A percentile compares a stretch with the other conserved stretches of the same genome.
Evolutionary conservation across 108 stramenopile species (phyloP).

Genomic region (Cyclotella sp.): DNA sequence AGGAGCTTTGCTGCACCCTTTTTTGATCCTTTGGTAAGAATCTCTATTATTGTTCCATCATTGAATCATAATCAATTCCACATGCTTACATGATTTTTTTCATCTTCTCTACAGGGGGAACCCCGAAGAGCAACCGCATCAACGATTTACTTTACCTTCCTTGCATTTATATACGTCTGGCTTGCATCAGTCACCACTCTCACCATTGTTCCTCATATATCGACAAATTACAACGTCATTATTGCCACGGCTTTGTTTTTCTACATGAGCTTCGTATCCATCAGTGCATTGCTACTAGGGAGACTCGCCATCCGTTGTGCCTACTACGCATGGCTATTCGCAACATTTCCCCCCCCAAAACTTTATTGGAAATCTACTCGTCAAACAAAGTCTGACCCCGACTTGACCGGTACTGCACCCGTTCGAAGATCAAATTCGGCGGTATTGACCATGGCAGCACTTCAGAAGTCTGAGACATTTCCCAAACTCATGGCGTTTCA

Average conservation of each 20-base stretch:
- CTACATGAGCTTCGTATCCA: slow-evolving; percentile 51
- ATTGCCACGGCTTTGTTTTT: slow-evolving; percentile 61
- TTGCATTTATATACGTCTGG: slow-evolving; percentile 55
- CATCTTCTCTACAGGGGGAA: slow-evolving; percentile 42
- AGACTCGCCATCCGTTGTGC: slow-evolving; percentile 45
- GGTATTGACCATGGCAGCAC: slow-evolving; percentile 1
- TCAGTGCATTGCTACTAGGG: slow-evolving; percentile 45
- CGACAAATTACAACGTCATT: slow-evolving; percentile 57
- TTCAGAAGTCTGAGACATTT: slow-evolving; percentile 10
- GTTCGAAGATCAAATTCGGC: not conserved
- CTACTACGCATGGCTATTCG: slow-evolving; percentile 47
- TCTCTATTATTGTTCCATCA: not conserved
- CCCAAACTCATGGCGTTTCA: slow-evolving; percentile 51
- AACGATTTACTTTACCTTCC: slow-evolving; percentile 53
- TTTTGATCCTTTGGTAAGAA: slow-evolving; percentile 52
- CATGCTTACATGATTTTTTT: not conserved
- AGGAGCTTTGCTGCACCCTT: slow-evolving; percentile 50
- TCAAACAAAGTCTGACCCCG: not conserved
- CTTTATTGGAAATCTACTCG: not conserved
- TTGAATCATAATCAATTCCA: not conserved
- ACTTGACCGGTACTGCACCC: not conserved
- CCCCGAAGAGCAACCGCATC: slow-evolving; percentile 51
- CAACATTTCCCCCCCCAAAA: not conserved
- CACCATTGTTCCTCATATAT: slow-evolving; percentile 57
- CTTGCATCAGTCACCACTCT: slow-evolving; percentile 51